Percentiles rank a stretch among this genome's conserved stretches.
Evolutionary conservation across 2,329 filamentous ascomycete species (phyloP).

Genomic region (Phialophora chinensis): DNA sequence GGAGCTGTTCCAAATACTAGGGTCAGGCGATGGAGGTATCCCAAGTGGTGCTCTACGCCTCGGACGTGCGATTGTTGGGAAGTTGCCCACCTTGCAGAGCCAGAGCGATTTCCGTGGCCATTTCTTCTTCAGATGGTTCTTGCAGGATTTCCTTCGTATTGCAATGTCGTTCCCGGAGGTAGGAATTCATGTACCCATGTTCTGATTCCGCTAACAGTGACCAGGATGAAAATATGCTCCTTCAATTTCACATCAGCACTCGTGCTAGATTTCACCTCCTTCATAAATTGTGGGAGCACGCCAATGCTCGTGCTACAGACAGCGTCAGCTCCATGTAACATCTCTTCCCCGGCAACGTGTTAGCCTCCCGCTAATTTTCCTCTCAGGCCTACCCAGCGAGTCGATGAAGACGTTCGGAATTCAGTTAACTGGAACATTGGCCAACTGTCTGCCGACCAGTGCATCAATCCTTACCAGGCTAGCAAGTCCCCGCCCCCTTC

Average conservation of each 20-base stretch:
- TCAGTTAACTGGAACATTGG: slow-evolving; percentile 31
- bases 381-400: slow-evolving; percentile 37
- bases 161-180: slow-evolving; percentile 89
- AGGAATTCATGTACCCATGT: slow-evolving; percentile 38
- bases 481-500: background rate
- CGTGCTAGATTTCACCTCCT: slow-evolving; percentile 80
- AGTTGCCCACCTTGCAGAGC: slow-evolving; percentile 71
- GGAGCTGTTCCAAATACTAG: slow-evolving; percentile 82
- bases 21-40: slow-evolving; percentile 76
- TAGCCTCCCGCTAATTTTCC: slow-evolving; percentile 39
- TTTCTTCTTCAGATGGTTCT: slow-evolving; percentile 89
- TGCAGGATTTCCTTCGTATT: slow-evolving; percentile 82
- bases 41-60: slow-evolving; percentile 84
- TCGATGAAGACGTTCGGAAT: slow-evolving; percentile 28
- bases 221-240: slow-evolving; percentile 68
- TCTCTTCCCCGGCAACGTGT: slow-evolving; percentile 23
- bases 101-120: slow-evolving; percentile 79
- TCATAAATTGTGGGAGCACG: slow-evolving; percentile 77
- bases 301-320: slow-evolving; percentile 79
- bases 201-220: slow-evolving; percentile 44
- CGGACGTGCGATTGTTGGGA: slow-evolving; percentile 79
- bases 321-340: slow-evolving; percentile 70
- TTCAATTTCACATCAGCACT: slow-evolving; percentile 90
- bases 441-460: slow-evolving; percentile 29
- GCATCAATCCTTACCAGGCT: slow-evolving; percentile 30